A percentile compares a stretch with the other conserved stretches of the same genome.
phyloP scores from a whole-genome alignment of 768 basidiomycete species.

The Amanita muscaria region DNA sequence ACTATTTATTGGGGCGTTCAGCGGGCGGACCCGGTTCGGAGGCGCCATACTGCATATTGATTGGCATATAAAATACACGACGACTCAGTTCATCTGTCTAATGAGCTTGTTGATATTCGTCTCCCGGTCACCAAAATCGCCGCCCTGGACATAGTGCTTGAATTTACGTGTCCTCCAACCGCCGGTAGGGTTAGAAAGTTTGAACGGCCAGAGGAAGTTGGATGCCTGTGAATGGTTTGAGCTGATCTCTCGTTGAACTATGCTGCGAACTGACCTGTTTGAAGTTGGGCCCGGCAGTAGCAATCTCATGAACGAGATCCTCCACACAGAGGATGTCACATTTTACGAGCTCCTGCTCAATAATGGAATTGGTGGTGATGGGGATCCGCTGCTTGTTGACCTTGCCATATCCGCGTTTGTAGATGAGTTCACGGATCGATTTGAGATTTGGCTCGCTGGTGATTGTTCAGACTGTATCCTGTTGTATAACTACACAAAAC shows the following conservation, averaged over 20 bases:
- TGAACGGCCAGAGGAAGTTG: slow-evolving; percentile 99
- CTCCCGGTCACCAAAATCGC: slow-evolving; percentile 97
- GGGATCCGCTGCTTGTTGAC: slow-evolving; percentile 97
- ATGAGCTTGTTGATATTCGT: slow-evolving; percentile 96
- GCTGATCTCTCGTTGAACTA: slow-evolving; percentile 10
- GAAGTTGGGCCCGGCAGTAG: slow-evolving; percentile 95
- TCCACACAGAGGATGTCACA: slow-evolving; percentile 95
- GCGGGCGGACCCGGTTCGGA: too few relatives aligned
- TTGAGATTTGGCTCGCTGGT: slow-evolving; percentile 91
- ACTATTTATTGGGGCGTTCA: too few relatives aligned
- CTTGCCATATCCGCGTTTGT: slow-evolving; percentile 99
- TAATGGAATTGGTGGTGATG: slow-evolving; percentile 86
- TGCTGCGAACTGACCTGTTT: slow-evolving; percentile 61
- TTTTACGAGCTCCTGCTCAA: slow-evolving; percentile 86
- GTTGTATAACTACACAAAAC: not conserved
- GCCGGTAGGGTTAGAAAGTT: slow-evolving; percentile 97
- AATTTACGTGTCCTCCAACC: slow-evolving; percentile 98
- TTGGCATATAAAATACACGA: too few relatives aligned
- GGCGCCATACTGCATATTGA: too few relatives aligned
- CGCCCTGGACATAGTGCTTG: slow-evolving; percentile 93
- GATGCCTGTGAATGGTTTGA: slow-evolving; percentile 43
- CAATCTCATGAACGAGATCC: slow-evolving; percentile 95
- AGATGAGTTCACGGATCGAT: slow-evolving; percentile 92
- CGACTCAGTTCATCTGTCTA: slow-evolving; percentile 78
- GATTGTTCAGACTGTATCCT: not conserved